phyloP scores from a whole-genome alignment of 192 early-diverging fungal genomes.

The Coemansia guatemalensis region DNA sequence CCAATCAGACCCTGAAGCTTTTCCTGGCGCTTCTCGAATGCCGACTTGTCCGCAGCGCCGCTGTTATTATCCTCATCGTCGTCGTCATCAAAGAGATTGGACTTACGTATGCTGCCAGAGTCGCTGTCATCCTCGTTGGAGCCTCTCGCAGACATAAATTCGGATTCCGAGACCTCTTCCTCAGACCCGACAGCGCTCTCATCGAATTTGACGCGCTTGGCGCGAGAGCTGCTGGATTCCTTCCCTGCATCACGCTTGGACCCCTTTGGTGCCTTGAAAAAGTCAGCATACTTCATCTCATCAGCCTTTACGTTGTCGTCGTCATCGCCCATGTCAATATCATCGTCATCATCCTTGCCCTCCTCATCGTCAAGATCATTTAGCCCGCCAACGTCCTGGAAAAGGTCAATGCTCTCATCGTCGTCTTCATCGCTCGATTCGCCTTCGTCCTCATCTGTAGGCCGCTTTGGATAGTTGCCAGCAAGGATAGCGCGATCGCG shows the following conservation, averaged over 20 bases:
- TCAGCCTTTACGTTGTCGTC: slow-evolving; percentile 59
- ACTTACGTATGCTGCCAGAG: neutral
- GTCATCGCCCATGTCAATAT: slow-evolving; percentile 49
- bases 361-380: slow-evolving; percentile 62
- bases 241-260: slow-evolving; percentile 51
- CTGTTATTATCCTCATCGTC: slow-evolving; percentile 19
- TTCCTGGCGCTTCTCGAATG: slow-evolving; percentile 79
- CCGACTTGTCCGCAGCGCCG: slow-evolving; percentile 55
- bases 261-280: slow-evolving; percentile 70
- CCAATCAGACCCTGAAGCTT: slow-evolving; percentile 70
- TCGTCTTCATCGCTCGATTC: slow-evolving; percentile 48
- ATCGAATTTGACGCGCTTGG: slow-evolving; percentile 52
- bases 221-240: slow-evolving; percentile 33
- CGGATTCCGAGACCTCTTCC: slow-evolving; percentile 37
- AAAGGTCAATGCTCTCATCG: slow-evolving; percentile 64
- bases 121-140: slow-evolving; percentile 51
- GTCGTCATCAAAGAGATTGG: slow-evolving; percentile 33
- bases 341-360: slow-evolving; percentile 62
- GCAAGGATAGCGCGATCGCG: slow-evolving; percentile 56
- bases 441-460: slow-evolving; percentile 60
- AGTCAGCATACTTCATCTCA: slow-evolving; percentile 82
- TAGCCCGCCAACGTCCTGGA: slow-evolving; percentile 51
- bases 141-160: slow-evolving; percentile 10
- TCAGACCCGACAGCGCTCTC: slow-evolving; percentile 35
- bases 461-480: slow-evolving; percentile 47